Conservation (phyloP, 805 yeast genomes). For the Wickerhamomyces rabaulensis region DNA sequence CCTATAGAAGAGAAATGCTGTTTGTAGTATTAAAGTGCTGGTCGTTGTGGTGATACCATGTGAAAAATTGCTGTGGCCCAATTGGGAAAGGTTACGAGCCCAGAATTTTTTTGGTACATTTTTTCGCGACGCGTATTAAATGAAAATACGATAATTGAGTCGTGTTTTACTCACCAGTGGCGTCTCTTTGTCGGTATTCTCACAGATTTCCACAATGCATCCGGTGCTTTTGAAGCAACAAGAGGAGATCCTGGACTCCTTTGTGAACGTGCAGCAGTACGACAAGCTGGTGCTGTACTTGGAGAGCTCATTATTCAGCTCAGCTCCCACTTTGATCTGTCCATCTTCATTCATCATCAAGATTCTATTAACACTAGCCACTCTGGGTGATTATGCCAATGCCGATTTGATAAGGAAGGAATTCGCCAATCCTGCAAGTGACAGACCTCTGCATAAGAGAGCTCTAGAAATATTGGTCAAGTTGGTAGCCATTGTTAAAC, state of each 20-base stretch:
- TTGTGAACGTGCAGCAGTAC: constrained; percentile 27
- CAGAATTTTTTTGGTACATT: too few species aligned
- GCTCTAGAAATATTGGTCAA: constrained; percentile 26
- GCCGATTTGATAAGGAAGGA: constrained; percentile 22
- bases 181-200: background rate
- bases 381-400: constrained; percentile 25
- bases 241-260: constrained; percentile 16
- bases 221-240: constrained; percentile 3
- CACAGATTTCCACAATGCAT: background rate
- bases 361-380: constrained; percentile 32
- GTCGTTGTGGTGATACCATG: too few species aligned
- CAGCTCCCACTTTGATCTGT: constrained; percentile 20
- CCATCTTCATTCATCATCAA: constrained; percentile 31
- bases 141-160: too few species aligned
- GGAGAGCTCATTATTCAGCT: constrained; percentile 24
- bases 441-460: constrained; percentile 27
- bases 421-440: constrained; percentile 19
- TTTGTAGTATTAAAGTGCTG: too few species aligned
- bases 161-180: too few species aligned
- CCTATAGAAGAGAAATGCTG: background rate
- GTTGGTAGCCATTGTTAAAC: constrained; percentile 13
- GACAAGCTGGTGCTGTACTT: constrained; percentile 31
- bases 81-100: background rate
- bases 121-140: background rate
- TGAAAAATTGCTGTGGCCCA: too few species aligned